These are phyloP conservation scores for Coemansia sp. DNA, from an alignment of 192 early-diverging fungal species.

Conservation along the genomic window DNA sequence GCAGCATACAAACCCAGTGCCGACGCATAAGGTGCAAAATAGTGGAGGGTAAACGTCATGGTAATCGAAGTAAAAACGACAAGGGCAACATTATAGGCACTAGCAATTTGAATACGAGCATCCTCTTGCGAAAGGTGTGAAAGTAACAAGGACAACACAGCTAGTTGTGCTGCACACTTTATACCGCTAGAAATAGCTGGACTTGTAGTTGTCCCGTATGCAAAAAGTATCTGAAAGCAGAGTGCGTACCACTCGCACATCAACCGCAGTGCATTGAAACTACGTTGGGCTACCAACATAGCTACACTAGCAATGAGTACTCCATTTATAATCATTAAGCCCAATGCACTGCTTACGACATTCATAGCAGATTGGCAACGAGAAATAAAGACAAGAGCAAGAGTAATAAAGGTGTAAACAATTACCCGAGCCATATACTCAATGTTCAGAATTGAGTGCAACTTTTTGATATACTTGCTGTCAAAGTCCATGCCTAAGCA, in stretches of 20 bases:
- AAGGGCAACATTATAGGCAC: background rate
- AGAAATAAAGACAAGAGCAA: background rate
- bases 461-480: background rate
- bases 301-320: background rate
- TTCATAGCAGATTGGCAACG: background rate
- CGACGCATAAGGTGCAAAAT: background rate
- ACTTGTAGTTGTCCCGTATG: background rate
- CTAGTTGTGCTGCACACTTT: background rate
- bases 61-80: background rate
- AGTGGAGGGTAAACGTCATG: background rate
- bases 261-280: background rate
- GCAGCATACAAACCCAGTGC: conserved; percentile 2
- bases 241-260: background rate
- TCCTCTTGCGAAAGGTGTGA: background rate
- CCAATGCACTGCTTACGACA: background rate
- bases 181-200: background rate
- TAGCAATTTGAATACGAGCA: background rate
- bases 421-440: background rate
- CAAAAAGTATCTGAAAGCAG: background rate
- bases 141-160: background rate
- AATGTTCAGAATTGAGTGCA: background rate
- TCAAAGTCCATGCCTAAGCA: background rate
- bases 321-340: background rate
- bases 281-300: background rate
- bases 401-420: background rate